A percentile compares a stretch with the other conserved stretches of the same genome.
These are phyloP conservation scores for Phaeosphaeria sp. DNA, from an alignment of 2,329 filamentous ascomycete species.

Conservation along the genomic window DNA sequence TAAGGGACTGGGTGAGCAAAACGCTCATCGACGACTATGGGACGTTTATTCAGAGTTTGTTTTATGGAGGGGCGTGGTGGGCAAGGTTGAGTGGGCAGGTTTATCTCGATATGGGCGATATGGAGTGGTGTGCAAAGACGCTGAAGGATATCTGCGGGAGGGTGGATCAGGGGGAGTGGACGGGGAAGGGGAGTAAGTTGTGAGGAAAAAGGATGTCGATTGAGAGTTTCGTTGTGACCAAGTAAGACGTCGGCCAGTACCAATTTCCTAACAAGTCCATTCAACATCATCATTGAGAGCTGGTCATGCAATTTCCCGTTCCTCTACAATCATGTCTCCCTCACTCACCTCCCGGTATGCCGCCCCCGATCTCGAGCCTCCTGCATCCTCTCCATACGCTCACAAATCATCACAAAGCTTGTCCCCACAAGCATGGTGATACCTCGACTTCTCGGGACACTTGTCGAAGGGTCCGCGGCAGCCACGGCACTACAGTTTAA, in stretches of 20 bases:
- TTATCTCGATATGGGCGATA: conserved; percentile 82
- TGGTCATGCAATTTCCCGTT: not conserved
- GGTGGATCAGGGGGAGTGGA: conserved; percentile 55
- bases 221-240: too few species aligned
- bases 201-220: not conserved
- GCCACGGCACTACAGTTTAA: conserved; percentile 1
- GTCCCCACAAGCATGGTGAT: not conserved
- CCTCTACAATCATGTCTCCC: too few species aligned
- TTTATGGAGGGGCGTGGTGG: conserved; percentile 71
- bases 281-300: too few species aligned
- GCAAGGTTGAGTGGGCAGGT: conserved; percentile 79
- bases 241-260: too few species aligned
- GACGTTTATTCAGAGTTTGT: conserved; percentile 73
- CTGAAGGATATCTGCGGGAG: conserved; percentile 65
- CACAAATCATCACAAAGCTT: not conserved
- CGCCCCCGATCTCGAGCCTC: too few species aligned
- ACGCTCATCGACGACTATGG: conserved; percentile 64
- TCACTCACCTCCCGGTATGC: too few species aligned
- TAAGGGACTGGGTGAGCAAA: conserved; percentile 52
- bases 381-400: not conserved
- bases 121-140: conserved; percentile 69
- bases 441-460: conserved; percentile 10
- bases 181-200: conserved; percentile 10
- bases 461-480: conserved; percentile 1
- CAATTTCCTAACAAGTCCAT: too few species aligned